These are phyloP conservation scores for Rhodomyrtus tomentosa DNA, from an alignment of 345 rosid species.

Conservation along the genomic window DNA sequence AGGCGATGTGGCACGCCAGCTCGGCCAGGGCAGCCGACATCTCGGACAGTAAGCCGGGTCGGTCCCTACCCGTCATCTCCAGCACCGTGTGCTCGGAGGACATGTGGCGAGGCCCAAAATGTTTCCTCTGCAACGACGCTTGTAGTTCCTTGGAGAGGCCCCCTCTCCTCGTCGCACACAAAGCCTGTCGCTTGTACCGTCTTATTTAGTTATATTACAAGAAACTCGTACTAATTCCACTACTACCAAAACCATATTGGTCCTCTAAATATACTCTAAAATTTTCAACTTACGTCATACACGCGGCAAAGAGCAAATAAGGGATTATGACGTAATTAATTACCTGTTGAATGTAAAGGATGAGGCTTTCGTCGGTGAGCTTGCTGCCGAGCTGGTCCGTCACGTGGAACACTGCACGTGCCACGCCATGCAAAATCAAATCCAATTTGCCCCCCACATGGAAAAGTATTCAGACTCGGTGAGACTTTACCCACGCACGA, in stretches of 20 bases:
- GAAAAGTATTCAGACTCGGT: too few species aligned
- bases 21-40: conserved; percentile 55
- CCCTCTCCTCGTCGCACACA: conserved; percentile 47
- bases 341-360: conserved; percentile 33
- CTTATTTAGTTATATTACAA: background rate
- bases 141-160: conserved; percentile 6
- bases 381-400: conserved; percentile 34
- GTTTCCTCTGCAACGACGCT: background rate
- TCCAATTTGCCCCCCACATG: too few species aligned
- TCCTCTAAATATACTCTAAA: background rate
- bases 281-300: background rate
- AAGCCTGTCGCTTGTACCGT: conserved; percentile 28
- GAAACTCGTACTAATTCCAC: background rate
- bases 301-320: background rate
- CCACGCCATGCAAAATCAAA: background rate
- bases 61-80: conserved; percentile 60
- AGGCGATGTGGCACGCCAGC: conserved; percentile 59
- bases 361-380: conserved; percentile 27
- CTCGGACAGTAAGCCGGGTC: conserved; percentile 80
- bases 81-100: conserved; percentile 61
- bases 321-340: background rate
- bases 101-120: conserved; percentile 42
- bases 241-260: background rate
- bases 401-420: conserved; percentile 31
- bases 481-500: too few species aligned